A percentile compares a stretch with the other conserved stretches of the same genome.
Evolutionary conservation across 768 basidiomycete species (phyloP).

Genomic region (Leccinum boreale): DNA sequence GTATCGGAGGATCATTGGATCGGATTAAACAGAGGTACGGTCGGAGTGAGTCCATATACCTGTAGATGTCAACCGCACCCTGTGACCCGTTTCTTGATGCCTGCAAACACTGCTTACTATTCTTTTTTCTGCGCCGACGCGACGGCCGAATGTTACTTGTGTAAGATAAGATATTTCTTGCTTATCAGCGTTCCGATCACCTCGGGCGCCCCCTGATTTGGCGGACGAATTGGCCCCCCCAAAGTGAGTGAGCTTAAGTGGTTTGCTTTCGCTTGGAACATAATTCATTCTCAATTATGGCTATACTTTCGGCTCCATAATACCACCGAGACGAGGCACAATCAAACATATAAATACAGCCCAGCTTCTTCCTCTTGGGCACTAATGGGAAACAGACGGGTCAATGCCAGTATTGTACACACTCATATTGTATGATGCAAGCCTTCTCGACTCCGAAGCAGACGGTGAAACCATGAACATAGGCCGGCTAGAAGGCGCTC

Average conservation of each 20-base stretch:
- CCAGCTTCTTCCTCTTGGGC: too few relatives aligned
- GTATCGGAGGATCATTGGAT: constrained; percentile 15
- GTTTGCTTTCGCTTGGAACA: too few relatives aligned
- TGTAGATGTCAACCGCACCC: background rate
- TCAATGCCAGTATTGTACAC: background rate
- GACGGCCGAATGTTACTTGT: too few relatives aligned
- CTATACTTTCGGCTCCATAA: too few relatives aligned
- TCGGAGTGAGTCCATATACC: background rate
- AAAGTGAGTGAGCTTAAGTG: too few relatives aligned
- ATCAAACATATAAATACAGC: too few relatives aligned
- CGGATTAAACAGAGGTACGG: constrained; percentile 2
- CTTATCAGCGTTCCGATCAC: too few relatives aligned
- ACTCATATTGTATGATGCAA: background rate
- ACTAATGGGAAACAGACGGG: too few relatives aligned
- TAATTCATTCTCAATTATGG: too few relatives aligned
- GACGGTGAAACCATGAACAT: background rate
- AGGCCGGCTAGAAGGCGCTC: background rate
- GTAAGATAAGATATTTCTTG: constrained; percentile 49
- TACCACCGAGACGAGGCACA: too few relatives aligned
- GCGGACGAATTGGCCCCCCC: too few relatives aligned
- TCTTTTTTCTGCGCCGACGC: background rate
- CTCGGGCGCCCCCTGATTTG: constrained; percentile 7
- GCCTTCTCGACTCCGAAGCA: background rate
- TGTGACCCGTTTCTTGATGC: background rate
- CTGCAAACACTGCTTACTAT: background rate